Evolutionary conservation across 257 asterid species (phyloP).

Genomic region (Voacanga thouarsii): DNA sequence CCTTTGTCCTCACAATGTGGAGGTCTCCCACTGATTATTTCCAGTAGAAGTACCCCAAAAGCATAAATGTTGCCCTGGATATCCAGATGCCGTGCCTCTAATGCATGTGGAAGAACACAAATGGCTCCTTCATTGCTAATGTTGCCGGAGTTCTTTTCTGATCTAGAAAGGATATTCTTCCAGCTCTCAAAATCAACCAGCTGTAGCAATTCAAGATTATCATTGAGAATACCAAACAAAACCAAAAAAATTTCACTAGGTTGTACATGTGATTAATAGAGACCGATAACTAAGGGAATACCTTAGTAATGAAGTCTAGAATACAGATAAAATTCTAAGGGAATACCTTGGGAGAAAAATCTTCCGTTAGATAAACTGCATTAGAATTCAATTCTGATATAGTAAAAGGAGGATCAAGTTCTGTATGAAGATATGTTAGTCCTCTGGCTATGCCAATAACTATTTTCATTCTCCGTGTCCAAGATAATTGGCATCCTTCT

Average conservation of each 20-base stretch:
- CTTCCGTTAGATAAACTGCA: slow-evolving; percentile 87
- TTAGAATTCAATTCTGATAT: slow-evolving; percentile 75
- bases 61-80: slow-evolving; percentile 74
- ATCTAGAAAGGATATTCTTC: slow-evolving; percentile 74
- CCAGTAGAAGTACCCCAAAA: slow-evolving; percentile 80
- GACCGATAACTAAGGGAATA: slow-evolving; percentile 5
- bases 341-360: slow-evolving; percentile 88
- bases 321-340: not conserved
- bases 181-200: slow-evolving; percentile 94
- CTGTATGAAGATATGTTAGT: slow-evolving; percentile 77
- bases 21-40: slow-evolving; percentile 86
- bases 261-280: not conserved
- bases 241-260: not conserved
- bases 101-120: slow-evolving; percentile 69
- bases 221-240: not conserved
- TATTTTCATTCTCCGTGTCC: slow-evolving; percentile 93
- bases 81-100: slow-evolving; percentile 68
- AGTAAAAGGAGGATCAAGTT: slow-evolving; percentile 82
- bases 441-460: slow-evolving; percentile 86
- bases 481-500: slow-evolving; percentile 88
- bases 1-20: slow-evolving; percentile 84
- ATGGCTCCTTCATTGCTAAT: slow-evolving; percentile 74
- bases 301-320: slow-evolving; percentile 52
- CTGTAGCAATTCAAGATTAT: slow-evolving; percentile 37
- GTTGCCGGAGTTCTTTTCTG: slow-evolving; percentile 72